phyloP scores from a whole-genome alignment of 208 protist species.

The Kentomonas sorsogonicus region DNA sequence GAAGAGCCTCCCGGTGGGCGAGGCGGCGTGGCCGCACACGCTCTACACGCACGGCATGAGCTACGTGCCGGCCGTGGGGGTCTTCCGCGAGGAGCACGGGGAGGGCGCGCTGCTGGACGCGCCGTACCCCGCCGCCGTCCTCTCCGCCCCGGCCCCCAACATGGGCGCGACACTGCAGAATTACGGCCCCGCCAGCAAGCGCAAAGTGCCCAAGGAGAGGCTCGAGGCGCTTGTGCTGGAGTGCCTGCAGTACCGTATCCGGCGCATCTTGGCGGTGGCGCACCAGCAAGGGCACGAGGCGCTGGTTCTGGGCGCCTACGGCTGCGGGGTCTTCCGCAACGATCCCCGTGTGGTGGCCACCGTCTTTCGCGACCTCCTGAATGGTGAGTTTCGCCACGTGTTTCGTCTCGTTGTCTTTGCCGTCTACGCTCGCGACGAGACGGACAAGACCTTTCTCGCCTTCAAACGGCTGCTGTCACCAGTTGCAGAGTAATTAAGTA shows the following conservation, averaged over 20 bases:
- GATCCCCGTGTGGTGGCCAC: background rate
- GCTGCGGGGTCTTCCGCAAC: conserved; percentile 21
- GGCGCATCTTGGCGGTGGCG: conserved; percentile 8
- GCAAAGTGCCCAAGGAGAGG: background rate
- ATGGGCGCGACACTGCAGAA: conserved; percentile 13
- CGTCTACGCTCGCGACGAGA: too few relatives aligned
- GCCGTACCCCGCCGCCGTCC: conserved; percentile 12
- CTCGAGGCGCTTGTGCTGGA: conserved; percentile 4
- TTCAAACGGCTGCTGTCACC: too few relatives aligned
- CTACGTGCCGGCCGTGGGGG: conserved; percentile 8
- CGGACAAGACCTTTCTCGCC: too few relatives aligned
- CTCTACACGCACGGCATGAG: conserved; percentile 16
- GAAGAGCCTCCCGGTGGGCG: background rate
- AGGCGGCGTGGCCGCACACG: conserved; percentile 10
- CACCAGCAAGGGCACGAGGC: background rate
- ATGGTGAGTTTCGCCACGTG: conserved; percentile 6
- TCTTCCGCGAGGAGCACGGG: conserved; percentile 20
- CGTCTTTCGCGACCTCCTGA: background rate
- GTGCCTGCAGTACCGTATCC: too few relatives aligned
- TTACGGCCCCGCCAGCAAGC: conserved; percentile 2
- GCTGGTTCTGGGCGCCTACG: conserved; percentile 18
- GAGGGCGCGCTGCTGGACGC: conserved; percentile 6
- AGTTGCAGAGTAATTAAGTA: too few relatives aligned
- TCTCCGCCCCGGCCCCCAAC: conserved; percentile 19
- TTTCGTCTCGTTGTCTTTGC: conserved; percentile 16